These are phyloP conservation scores for Ambrosia hybrid DNA, from an alignment of 140 eudicot genomes.

Conservation along the genomic window DNA sequence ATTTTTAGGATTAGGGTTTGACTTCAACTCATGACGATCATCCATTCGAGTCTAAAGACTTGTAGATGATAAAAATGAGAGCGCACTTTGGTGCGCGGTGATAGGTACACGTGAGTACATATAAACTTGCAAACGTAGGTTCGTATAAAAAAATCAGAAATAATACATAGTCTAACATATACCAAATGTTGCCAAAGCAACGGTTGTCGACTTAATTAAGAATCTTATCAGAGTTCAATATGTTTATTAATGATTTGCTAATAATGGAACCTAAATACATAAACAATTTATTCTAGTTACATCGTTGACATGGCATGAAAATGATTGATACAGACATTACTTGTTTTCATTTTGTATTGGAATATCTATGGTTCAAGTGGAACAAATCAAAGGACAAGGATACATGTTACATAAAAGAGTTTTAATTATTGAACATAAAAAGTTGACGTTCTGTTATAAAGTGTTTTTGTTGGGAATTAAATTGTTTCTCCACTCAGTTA, in stretches of 20 bases:
- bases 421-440: neutral
- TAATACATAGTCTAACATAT: constrained; percentile 8
- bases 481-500: neutral
- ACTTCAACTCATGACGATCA: constrained; percentile 19
- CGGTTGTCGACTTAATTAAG: constrained; percentile 11
- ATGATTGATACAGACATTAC: constrained; percentile 26
- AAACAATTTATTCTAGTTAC: constrained; percentile 26
- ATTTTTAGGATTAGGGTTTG: constrained; percentile 13
- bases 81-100: constrained; percentile 15
- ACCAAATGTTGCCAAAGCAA: constrained; percentile 32
- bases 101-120: constrained; percentile 29
- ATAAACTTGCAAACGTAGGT: constrained; percentile 1
- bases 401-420: constrained; percentile 3
- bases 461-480: neutral
- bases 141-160: neutral
- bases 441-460: neutral
- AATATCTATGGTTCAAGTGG: constrained; percentile 1
- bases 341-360: constrained; percentile 7
- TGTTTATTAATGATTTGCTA: constrained; percentile 24
- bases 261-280: constrained; percentile 26
- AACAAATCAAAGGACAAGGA: constrained; percentile 25
- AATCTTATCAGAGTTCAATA: constrained; percentile 21
- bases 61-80: constrained; percentile 17
- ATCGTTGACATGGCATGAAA: constrained; percentile 40
- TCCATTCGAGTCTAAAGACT: constrained; percentile 16